phyloP scores from a whole-genome alignment of 805 yeast species.

The Isabelozyma gotoi region DNA sequence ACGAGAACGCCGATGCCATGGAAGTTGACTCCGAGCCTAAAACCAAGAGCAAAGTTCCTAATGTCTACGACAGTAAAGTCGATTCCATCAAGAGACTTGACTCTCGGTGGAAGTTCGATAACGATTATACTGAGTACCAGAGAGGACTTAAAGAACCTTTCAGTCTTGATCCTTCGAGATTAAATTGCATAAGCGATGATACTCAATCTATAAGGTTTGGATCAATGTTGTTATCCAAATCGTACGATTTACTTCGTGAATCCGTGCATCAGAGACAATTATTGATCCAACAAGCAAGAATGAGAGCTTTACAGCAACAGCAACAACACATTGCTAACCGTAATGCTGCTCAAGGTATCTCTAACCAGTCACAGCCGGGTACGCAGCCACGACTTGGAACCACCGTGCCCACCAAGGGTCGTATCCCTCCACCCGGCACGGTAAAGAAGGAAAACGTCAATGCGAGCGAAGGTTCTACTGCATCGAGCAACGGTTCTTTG shows the following conservation, averaged over 20 bases:
- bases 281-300: constrained; percentile 48
- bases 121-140: constrained; percentile 47
- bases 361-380: too few relatives aligned
- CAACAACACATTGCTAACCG: constrained; percentile 14
- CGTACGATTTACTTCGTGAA: constrained; percentile 77
- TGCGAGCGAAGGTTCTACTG: not conserved
- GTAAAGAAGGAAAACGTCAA: not conserved
- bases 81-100: constrained; percentile 49
- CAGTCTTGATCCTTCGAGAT: constrained; percentile 74
- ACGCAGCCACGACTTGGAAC: not conserved
- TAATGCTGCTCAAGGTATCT: not conserved
- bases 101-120: constrained; percentile 69
- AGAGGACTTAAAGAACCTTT: constrained; percentile 47
- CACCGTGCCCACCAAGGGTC: not conserved
- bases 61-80: constrained; percentile 47
- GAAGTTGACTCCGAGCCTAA: constrained; percentile 16
- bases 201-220: constrained; percentile 92
- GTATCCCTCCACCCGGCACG: not conserved
- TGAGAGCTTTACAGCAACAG: constrained; percentile 43
- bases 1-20: constrained; percentile 17
- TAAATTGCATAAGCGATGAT: constrained; percentile 79
- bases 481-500: not conserved
- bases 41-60: constrained; percentile 15
- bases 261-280: constrained; percentile 70
- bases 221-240: constrained; percentile 82